Conservation (phyloP, 2,329 filamentous ascomycete genomes). For the Balansia obtecta region DNA sequence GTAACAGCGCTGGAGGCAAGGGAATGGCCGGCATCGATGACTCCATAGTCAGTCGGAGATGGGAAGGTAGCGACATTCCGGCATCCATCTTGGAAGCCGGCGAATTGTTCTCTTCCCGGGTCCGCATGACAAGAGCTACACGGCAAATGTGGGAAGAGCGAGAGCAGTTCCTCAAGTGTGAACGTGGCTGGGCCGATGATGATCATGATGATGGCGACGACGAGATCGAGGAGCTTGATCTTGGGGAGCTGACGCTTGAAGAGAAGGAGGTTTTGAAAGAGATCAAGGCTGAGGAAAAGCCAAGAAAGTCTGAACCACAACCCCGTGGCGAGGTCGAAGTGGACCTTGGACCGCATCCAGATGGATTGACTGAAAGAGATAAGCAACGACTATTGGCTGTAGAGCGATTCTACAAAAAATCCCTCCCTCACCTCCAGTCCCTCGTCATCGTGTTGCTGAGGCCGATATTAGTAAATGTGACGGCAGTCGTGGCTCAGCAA, state of each 20-base stretch:
- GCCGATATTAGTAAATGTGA: conserved; percentile 76
- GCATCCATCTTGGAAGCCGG: conserved; percentile 92
- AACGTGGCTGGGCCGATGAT: conserved; percentile 68
- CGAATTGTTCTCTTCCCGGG: conserved; percentile 77
- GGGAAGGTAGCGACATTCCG: conserved; percentile 90
- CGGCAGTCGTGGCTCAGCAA: conserved; percentile 60
- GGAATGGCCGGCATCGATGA: conserved; percentile 72
- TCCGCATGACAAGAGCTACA: conserved; percentile 83
- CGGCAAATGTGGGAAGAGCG: conserved; percentile 91
- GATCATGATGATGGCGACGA: conserved; percentile 27
- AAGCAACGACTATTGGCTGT: conserved; percentile 58
- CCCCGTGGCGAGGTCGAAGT: conserved; percentile 16
- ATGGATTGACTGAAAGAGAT: conserved; percentile 37
- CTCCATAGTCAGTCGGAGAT: conserved; percentile 65
- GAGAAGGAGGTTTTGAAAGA: conserved; percentile 30
- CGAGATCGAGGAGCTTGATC: conserved; percentile 34
- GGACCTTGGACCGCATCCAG: conserved; percentile 35
- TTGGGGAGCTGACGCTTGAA: conserved; percentile 30
- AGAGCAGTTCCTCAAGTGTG: conserved; percentile 81
- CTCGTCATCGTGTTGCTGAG: conserved; percentile 87
- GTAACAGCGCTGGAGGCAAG: conserved; percentile 84
- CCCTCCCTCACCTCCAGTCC: conserved; percentile 79
- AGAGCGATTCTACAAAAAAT: conserved; percentile 68
- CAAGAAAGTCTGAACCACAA: conserved; percentile 12
- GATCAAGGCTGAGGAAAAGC: conserved; percentile 24